phyloP scores from a whole-genome alignment of 257 asterid species.

The Capsicum rhomboideum region DNA sequence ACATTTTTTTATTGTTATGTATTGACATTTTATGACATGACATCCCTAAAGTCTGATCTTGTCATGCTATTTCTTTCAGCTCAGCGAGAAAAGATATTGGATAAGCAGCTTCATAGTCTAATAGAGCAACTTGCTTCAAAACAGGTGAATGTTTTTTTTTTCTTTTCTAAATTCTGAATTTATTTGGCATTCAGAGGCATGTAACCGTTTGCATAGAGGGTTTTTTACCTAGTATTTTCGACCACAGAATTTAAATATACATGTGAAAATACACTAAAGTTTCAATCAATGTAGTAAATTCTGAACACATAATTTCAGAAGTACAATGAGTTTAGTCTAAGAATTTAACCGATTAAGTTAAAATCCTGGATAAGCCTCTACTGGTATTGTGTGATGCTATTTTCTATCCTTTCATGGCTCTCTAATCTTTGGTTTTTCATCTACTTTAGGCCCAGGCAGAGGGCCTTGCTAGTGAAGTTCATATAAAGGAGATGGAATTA shows the following conservation, averaged over 20 bases:
- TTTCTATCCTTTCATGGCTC: not conserved
- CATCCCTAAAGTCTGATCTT: not conserved
- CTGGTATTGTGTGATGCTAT: not conserved
- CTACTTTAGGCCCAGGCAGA: conserved; percentile 77
- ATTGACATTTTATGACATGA: not conserved
- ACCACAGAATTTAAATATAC: not conserved
- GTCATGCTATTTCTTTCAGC: conserved; percentile 38
- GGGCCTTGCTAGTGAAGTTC: conserved; percentile 59
- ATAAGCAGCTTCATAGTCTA: conserved; percentile 90
- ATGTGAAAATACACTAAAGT: not conserved
- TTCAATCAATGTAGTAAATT: not conserved
- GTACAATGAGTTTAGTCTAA: not conserved
- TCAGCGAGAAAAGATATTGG: conserved; percentile 82
- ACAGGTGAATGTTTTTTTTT: conserved; percentile 38
- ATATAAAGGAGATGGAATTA: conserved; percentile 61
- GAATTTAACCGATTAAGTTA: not conserved
- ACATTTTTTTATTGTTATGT: not conserved
- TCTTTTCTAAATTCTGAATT: not conserved
- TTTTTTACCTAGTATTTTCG: not conserved
- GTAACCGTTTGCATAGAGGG: not conserved
- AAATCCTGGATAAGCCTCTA: not conserved
- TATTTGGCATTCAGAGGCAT: not conserved
- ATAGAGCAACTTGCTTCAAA: conserved; percentile 84
- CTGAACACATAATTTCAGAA: not conserved
- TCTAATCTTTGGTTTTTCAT: not conserved